Evolutionary conservation across 75 land plant genomes (phyloP).

Genomic region (Sequoia sempervirens): DNA sequence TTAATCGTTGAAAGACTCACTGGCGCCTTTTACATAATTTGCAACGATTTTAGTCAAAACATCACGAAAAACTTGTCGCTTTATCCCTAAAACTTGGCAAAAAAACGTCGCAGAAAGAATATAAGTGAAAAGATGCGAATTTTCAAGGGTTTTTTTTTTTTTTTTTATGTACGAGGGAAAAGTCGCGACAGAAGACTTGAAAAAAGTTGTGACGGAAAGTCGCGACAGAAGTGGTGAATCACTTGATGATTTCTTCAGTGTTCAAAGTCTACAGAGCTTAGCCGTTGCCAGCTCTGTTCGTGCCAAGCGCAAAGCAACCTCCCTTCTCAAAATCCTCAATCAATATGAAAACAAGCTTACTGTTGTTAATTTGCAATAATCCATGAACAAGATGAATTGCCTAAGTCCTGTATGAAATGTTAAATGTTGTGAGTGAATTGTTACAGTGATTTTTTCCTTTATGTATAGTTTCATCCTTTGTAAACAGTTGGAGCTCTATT

Average conservation of each 20-base stretch:
- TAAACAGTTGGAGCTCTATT: neutral
- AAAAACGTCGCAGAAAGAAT: no score
- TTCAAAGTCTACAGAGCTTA: conserved; percentile 41
- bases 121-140: no score
- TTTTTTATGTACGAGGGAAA: no score
- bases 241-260: conserved; percentile 26
- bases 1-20: no score
- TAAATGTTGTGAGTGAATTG: no score
- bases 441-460: neutral
- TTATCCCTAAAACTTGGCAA: no score
- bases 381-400: neutral
- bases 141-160: no score
- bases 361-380: neutral
- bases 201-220: no score
- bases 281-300: conserved; percentile 26
- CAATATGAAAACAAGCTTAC: neutral
- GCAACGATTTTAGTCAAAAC: no score
- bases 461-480: neutral
- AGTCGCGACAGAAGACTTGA: no score
- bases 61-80: no score
- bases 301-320: conserved; percentile 54
- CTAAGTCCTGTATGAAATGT: neutral
- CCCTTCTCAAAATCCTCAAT: conserved; percentile 41
- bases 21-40: no score
- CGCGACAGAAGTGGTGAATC: conserved; percentile 34